These are phyloP conservation scores for Pseudogymnoascus pannorum DNA, from an alignment of 2,329 filamentous ascomycete species.

Conservation along the genomic window DNA sequence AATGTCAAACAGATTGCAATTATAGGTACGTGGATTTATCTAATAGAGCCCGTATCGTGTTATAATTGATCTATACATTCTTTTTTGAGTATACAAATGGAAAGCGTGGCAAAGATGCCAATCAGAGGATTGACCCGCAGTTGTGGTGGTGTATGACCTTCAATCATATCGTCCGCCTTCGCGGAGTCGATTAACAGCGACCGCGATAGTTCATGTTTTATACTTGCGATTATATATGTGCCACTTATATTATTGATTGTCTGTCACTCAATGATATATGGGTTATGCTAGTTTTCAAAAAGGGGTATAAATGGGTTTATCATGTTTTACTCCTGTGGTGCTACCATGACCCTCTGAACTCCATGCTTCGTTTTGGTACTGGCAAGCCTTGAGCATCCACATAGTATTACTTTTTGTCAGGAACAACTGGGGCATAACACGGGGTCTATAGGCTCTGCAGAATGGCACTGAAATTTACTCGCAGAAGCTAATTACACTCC, in stretches of 20 bases:
- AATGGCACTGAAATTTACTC: not conserved
- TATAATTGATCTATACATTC: not conserved
- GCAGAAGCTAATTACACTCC: not conserved
- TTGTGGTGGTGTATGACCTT: not conserved
- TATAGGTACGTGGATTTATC: constrained; percentile 24
- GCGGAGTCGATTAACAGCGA: not conserved
- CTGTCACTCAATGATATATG: not conserved
- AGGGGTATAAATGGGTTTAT: not conserved
- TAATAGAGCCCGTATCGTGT: not conserved
- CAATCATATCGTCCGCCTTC: not conserved
- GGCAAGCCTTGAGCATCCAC: not conserved
- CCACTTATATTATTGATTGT: not conserved
- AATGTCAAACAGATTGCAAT: constrained; percentile 27
- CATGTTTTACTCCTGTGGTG: not conserved
- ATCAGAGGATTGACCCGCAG: not conserved
- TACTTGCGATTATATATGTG: not conserved
- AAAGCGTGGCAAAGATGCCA: not conserved
- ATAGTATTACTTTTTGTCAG: not conserved
- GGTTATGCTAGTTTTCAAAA: not conserved
- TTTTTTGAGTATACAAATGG: not conserved
- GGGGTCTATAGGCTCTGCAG: not conserved
- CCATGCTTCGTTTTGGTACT: not conserved
- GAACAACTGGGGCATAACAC: not conserved
- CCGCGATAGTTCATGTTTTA: not conserved
- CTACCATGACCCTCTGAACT: not conserved